Conservation (phyloP, 352 stramenopile species). For the Phytophthora melonis region DNA sequence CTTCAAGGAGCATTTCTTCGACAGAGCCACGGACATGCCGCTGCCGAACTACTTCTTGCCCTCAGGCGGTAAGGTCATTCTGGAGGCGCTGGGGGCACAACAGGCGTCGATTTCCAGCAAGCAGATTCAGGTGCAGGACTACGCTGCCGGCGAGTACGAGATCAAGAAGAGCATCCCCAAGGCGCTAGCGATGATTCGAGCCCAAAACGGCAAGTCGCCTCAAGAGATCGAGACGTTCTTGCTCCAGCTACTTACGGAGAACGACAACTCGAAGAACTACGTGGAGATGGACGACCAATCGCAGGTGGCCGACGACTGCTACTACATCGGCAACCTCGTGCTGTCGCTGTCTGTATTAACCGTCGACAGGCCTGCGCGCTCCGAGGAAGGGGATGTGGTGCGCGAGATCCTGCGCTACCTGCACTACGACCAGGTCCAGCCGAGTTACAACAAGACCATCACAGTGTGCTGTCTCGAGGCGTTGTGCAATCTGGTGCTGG, state of each 20-base stretch:
- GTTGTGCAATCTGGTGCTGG: constrained; percentile 81
- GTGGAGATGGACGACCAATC: constrained; percentile 90
- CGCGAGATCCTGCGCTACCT: constrained; percentile 82
- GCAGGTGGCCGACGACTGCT: constrained; percentile 86
- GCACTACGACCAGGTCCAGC: constrained; percentile 87
- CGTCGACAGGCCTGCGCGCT: constrained; percentile 65
- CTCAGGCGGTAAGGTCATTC: constrained; percentile 83
- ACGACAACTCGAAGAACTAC: constrained; percentile 92
- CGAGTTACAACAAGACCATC: constrained; percentile 84
- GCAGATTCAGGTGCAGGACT: constrained; percentile 89
- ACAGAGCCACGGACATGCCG: constrained; percentile 84
- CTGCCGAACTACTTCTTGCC: constrained; percentile 89
- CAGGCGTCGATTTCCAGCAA: constrained; percentile 86
- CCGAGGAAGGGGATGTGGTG: constrained; percentile 62
- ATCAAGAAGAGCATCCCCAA: constrained; percentile 90
- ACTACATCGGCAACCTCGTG: constrained; percentile 85
- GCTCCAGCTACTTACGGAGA: constrained; percentile 81
- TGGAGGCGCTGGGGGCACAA: constrained; percentile 80
- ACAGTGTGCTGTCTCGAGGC: constrained; percentile 86
- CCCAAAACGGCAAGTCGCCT: constrained; percentile 82
- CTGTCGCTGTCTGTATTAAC: constrained; percentile 75
- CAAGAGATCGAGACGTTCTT: constrained; percentile 84
- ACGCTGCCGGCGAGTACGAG: constrained; percentile 86
- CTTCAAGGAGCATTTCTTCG: constrained; percentile 91
- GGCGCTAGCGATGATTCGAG: constrained; percentile 77